Evolutionary conservation across 1,139 yeast genomes (phyloP).

Genomic region (Ashbya aceris): DNA sequence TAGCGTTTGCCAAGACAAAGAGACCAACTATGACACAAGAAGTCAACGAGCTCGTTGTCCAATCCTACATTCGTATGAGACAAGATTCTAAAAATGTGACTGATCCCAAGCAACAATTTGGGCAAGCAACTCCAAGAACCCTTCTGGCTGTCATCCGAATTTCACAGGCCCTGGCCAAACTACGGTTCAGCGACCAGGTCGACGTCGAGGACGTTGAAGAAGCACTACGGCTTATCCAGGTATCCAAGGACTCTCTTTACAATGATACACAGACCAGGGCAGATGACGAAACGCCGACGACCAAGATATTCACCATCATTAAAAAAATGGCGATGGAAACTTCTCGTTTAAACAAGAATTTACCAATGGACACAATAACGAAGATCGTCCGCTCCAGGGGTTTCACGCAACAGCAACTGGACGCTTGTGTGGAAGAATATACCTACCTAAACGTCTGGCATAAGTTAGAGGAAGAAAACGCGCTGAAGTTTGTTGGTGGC

Average conservation of each 20-base stretch:
- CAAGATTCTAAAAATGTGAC: slow-evolving; percentile 79
- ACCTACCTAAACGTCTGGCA: slow-evolving; percentile 71
- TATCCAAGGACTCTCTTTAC: slow-evolving; percentile 73
- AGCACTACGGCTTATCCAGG: slow-evolving; percentile 78
- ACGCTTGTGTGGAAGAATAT: slow-evolving; percentile 68
- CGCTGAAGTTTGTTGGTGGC: slow-evolving; percentile 32
- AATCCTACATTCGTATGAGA: slow-evolving; percentile 81
- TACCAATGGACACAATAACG: slow-evolving; percentile 52
- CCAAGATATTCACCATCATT: slow-evolving; percentile 51
- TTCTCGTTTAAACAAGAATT: slow-evolving; percentile 32
- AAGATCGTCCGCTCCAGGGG: slow-evolving; percentile 77
- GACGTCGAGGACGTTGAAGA: slow-evolving; percentile 83
- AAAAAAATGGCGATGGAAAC: slow-evolving; percentile 30
- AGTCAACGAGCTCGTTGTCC: slow-evolving; percentile 82
- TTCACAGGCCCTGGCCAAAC: slow-evolving; percentile 89
- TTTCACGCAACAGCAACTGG: slow-evolving; percentile 69
- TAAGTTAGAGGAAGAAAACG: slow-evolving; percentile 55
- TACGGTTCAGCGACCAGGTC: slow-evolving; percentile 70
- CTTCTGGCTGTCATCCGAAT: slow-evolving; percentile 82
- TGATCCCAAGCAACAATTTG: slow-evolving; percentile 67
- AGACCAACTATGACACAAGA: slow-evolving; percentile 83
- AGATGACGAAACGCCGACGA: slow-evolving; percentile 47
- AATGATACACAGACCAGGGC: slow-evolving; percentile 42
- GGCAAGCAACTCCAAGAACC: slow-evolving; percentile 94
- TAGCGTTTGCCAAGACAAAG: slow-evolving; percentile 74